Evolutionary conservation across 768 basidiomycete species (phyloP).

Genomic region (Kondoa malvinella): DNA sequence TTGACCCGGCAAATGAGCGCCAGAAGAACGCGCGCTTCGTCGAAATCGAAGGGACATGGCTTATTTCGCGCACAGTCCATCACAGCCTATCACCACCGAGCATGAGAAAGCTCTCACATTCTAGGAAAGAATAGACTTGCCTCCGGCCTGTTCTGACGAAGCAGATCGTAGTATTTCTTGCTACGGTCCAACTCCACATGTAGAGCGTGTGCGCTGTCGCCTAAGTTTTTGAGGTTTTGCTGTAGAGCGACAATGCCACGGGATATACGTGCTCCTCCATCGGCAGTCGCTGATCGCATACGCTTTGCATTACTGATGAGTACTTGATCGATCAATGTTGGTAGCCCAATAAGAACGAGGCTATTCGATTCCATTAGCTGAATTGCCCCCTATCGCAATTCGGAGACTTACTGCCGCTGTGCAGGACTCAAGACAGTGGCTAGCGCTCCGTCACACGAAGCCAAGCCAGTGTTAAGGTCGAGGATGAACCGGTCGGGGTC

Average conservation of each 20-base stretch:
- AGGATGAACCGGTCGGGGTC: conserved; percentile 80
- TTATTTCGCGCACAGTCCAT: neutral
- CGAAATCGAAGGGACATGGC: conserved; percentile 1
- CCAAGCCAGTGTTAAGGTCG: conserved; percentile 66
- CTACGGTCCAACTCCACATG: conserved; percentile 57
- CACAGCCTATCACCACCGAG: neutral
- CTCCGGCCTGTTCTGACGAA: neutral
- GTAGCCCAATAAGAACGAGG: conserved; percentile 65
- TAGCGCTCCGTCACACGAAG: conserved; percentile 54
- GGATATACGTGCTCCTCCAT: conserved; percentile 69
- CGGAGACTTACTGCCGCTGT: conserved; percentile 47
- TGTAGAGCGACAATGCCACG: conserved; percentile 81
- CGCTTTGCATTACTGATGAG: conserved; percentile 57
- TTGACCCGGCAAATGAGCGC: neutral
- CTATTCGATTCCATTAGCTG: conserved; percentile 38
- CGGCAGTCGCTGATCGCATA: conserved; percentile 50
- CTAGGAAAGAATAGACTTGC: neutral
- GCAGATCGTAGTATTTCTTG: conserved; percentile 59
- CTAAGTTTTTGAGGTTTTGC: conserved; percentile 62
- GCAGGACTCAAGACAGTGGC: conserved; percentile 45
- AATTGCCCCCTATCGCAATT: neutral
- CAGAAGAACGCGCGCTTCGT: neutral
- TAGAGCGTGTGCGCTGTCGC: conserved; percentile 42
- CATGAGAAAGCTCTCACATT: neutral
- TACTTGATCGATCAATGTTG: conserved; percentile 64